Base-by-base conservation (phyloP, 805 yeast species). In the Candida silvatica region DNA sequence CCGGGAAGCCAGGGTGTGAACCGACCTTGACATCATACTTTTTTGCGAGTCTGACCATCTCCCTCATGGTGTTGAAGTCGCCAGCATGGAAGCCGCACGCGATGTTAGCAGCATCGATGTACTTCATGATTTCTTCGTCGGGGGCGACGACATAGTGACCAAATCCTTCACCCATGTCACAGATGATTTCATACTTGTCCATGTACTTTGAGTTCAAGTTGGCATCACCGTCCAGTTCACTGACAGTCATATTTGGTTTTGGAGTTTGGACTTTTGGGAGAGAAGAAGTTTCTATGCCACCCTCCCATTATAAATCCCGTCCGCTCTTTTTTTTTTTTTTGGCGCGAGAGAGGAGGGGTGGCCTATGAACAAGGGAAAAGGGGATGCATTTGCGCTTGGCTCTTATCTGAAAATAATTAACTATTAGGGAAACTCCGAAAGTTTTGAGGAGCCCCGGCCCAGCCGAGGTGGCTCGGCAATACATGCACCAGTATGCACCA, bases 81-180 rank as follows among this genome's bases (percentile, higher is more conserved):
- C 66, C 65, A 24, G 64, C 67, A 41, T 62, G 67, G 31, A 56
- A 61, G 4, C 67, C 67, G 44, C 67, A 62, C 7, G 67, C 67
- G 36, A 62, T 43, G 37, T 62, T 62, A 6, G 67, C 67, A 6
- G 52, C 48, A 41, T 61, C 63, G 32, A 62, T 61, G 17, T 46
- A 41, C 12, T 63, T 64, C 64, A 62, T 61, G 20, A 62, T 53
- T 18, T 62, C 64, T 15, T 51, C 61, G 43, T 61, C 66, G 5
- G 63, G 63, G 0, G 62, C 66, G 56, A 60, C 52, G 34, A 47
- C 56, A 54, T 56, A 60, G 20, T 49, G 54, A 5, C 66, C 66
- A 42, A 45, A 59, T 1, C 62, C 64, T 44, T 60, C 62, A 3
- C 62, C 62, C 60, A 57, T 55, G 37, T 57, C 62, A 42, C 58